Evolutionary conservation across 1,284 basidiomycete species (phyloP).

Genomic region (Vanrija sp.): DNA sequence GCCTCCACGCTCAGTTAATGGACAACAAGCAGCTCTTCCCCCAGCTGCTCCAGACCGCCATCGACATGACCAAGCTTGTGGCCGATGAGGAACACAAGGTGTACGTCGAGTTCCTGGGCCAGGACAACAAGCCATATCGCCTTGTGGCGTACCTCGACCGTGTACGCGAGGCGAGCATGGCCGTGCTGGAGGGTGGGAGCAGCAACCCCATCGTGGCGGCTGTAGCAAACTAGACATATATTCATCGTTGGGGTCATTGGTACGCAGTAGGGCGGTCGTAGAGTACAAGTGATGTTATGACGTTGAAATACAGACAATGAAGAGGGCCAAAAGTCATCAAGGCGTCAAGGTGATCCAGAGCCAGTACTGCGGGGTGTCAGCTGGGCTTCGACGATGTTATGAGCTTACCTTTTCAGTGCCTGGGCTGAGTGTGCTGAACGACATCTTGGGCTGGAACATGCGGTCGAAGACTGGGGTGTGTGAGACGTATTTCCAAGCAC

Average conservation of each 20-base stretch:
- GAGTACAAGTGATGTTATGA: not conserved
- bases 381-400: not conserved
- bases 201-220: conserved; percentile 61
- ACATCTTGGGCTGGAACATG: conserved; percentile 61
- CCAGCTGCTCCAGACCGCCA: conserved; percentile 72
- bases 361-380: conserved; percentile 30
- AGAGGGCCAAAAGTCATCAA: not conserved
- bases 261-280: not conserved
- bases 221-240: not conserved
- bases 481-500: too few relatives aligned
- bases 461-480: conserved; percentile 69
- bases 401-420: conserved; percentile 42
- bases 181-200: conserved; percentile 65
- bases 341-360: conserved; percentile 24
- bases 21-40: conserved; percentile 63
- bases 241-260: not conserved
- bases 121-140: conserved; percentile 50
- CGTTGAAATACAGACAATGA: not conserved
- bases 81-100: conserved; percentile 83
- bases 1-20: conserved; percentile 71
- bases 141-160: conserved; percentile 68
- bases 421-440: conserved; percentile 25
- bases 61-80: conserved; percentile 76
- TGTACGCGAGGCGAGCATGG: conserved; percentile 66
- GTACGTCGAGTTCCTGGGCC: conserved; percentile 77